Conservation (phyloP, 2,329 filamentous ascomycete species). For the Xylariales sp. region DNA sequence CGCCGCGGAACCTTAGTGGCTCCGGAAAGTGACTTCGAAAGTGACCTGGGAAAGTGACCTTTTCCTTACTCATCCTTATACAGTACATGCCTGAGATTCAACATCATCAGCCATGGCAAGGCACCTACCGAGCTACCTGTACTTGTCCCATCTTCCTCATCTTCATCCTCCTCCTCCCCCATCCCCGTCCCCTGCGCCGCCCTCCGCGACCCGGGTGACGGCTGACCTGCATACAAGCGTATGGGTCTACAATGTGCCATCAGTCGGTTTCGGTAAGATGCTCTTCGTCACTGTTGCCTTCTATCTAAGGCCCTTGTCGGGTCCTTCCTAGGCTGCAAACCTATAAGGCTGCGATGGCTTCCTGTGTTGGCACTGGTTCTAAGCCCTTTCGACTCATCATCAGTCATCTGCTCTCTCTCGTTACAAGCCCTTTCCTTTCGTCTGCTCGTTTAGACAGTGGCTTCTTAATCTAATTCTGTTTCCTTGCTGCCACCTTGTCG, state of each 20-base stretch:
- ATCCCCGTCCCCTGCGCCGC: slow-evolving; percentile 38
- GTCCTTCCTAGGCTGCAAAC: slow-evolving; percentile 54
- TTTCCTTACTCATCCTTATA: slow-evolving; percentile 18
- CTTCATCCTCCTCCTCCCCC: slow-evolving; percentile 24
- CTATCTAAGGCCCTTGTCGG: slow-evolving; percentile 41
- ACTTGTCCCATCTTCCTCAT: slow-evolving; percentile 22
- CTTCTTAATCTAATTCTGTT: slow-evolving; percentile 43
- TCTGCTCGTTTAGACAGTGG: slow-evolving; percentile 40
- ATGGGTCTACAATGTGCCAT: slow-evolving; percentile 37
- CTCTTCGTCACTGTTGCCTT: slow-evolving; percentile 48
- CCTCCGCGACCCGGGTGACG: slow-evolving; percentile 35
- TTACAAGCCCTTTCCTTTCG: slow-evolving; percentile 45
- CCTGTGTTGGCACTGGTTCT: slow-evolving; percentile 43
- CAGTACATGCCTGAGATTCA: slow-evolving; percentile 8
- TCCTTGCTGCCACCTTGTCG: slow-evolving; percentile 38
- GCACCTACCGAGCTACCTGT: slow-evolving; percentile 33
- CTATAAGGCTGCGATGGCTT: slow-evolving; percentile 69
- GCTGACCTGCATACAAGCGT: slow-evolving; percentile 39
- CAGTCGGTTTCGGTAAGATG: slow-evolving; percentile 46
- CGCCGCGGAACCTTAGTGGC: no score
- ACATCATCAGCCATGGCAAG: slow-evolving; percentile 33
- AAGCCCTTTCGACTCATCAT: slow-evolving; percentile 47
- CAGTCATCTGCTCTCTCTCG: slow-evolving; percentile 47
- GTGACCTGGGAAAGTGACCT: no score
- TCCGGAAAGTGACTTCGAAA: no score